Base-by-base conservation (phyloP, 345 rosid genomes). In the Lumnitzera racemosa region DNA sequence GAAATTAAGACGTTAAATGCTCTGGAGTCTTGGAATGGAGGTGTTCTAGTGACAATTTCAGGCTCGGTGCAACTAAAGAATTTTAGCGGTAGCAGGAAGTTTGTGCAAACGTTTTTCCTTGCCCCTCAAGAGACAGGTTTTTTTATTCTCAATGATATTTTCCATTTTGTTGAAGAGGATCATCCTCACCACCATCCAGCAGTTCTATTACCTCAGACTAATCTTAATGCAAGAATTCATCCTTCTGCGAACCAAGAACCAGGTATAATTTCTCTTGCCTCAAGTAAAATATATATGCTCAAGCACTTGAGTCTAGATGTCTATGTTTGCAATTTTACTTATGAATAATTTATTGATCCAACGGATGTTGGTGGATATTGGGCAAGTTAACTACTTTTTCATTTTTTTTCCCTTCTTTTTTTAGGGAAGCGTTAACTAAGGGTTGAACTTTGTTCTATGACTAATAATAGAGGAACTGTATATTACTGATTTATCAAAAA, bases 51-150 rank as follows among this genome's bases (percentile, higher is more conserved):
- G 56, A 80, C 80, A 86, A 83, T 87, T 52, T 82, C 90, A 16
- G 95, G 95, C 51, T 81, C 80, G 29, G 78, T 87, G 67, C 83
- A 68, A 57, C 74, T 70, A 51, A 82, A 77, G 65, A 76, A 80
- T 61, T 72, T 76, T 69, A 62, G 51, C 59, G 71, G 58, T 47
- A 70, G 79, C 77, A 82, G 86, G 65, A 76, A 78, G 68, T 87
- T 87, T 69, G 74, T 84, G 62, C 78, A 84, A 71, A 80, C 86
- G 0, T 82, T 87, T 70, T 87, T 84, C 67, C 83, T 87, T 65
- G 90, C 90, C 53, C 90, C 95, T 55, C 95, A 87, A 61, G 84
- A 82, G 70, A 82, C 72, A 65, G 90, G 90, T 25, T 84, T 63
- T 61, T 84, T 78, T 72, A 80, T 87, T 68, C 84, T 87, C 23